Conservation (phyloP, 139 green algal species). For the Chlorella sorokiniana region DNA sequence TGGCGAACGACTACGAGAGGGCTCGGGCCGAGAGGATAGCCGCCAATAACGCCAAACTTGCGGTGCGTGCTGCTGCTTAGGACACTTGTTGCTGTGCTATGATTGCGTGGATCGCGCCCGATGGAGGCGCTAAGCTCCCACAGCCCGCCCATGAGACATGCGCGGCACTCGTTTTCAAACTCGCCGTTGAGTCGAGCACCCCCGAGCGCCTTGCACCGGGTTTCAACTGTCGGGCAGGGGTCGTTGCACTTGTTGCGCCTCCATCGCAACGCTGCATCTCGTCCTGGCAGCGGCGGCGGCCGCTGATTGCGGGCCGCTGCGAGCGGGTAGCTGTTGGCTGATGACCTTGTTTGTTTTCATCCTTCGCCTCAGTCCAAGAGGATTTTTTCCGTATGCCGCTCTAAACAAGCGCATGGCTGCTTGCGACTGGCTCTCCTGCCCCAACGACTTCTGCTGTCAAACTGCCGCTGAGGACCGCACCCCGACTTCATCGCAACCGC, state of each 20-base stretch:
- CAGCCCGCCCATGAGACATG: too few relatives aligned
- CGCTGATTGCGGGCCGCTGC: not conserved
- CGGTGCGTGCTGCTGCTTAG: constrained; percentile 27
- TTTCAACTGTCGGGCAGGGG: not conserved
- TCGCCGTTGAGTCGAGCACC: not conserved
- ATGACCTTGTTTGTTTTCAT: not conserved
- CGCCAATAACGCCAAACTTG: constrained; percentile 57
- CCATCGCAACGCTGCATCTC: not conserved
- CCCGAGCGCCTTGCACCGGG: not conserved
- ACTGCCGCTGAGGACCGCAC: too few relatives aligned
- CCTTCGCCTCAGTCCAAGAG: too few relatives aligned
- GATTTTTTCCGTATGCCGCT: too few relatives aligned
- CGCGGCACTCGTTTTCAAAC: not conserved
- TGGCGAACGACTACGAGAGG: constrained; percentile 57
- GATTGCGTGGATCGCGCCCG: too few relatives aligned
- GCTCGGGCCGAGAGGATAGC: constrained; percentile 51
- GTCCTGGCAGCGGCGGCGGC: not conserved
- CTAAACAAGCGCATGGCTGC: too few relatives aligned
- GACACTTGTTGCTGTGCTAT: too few relatives aligned
- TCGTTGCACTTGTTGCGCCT: not conserved
- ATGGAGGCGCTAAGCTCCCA: too few relatives aligned
- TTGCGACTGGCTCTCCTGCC: too few relatives aligned
- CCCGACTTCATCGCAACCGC: not conserved
- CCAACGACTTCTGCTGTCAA: too few relatives aligned
- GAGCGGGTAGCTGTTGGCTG: not conserved